A percentile compares a stretch with the other conserved stretches of the same genome.
Conservation (phyloP, 106 monocot species). For the Triglochin maritima region DNA sequence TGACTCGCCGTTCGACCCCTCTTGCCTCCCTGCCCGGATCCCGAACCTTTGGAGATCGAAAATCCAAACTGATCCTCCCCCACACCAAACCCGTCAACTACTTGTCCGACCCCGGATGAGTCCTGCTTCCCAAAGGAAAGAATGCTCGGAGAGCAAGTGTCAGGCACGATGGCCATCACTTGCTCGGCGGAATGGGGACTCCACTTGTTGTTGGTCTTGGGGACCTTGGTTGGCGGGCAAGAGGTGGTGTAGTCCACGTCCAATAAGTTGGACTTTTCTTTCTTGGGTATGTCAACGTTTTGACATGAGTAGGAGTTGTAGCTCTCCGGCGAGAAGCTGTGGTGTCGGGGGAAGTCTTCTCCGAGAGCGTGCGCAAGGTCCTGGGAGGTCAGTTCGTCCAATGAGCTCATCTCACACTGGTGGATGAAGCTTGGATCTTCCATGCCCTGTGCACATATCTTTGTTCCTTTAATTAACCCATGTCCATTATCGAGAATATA, state of each 20-base stretch:
- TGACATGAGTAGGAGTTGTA: constrained; percentile 9
- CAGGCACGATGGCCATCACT: background rate
- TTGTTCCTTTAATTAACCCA: too few species aligned
- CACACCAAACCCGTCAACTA: background rate
- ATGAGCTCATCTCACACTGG: constrained; percentile 27
- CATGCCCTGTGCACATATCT: background rate
- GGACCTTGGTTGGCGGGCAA: constrained; percentile 17
- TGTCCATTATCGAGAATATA: too few species aligned
- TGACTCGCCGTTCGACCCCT: background rate
- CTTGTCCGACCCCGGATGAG: background rate
- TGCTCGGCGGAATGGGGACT: constrained; percentile 13
- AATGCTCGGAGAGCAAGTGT: constrained; percentile 21
- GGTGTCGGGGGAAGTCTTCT: constrained; percentile 7
- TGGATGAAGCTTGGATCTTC: constrained; percentile 30
- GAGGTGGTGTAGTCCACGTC: background rate
- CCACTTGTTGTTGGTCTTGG: constrained; percentile 3
- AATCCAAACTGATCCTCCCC: background rate
- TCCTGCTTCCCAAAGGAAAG: constrained; percentile 36
- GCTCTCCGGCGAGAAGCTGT: constrained; percentile 29
- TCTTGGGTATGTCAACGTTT: background rate
- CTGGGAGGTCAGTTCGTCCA: constrained; percentile 12
- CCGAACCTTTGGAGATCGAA: constrained; percentile 3
- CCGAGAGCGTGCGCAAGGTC: constrained; percentile 11
- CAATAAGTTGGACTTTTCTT: background rate
- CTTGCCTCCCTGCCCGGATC: background rate